phyloP scores from a whole-genome alignment of 2,329 filamentous ascomycete genomes.

The Zasmidium angulare region DNA sequence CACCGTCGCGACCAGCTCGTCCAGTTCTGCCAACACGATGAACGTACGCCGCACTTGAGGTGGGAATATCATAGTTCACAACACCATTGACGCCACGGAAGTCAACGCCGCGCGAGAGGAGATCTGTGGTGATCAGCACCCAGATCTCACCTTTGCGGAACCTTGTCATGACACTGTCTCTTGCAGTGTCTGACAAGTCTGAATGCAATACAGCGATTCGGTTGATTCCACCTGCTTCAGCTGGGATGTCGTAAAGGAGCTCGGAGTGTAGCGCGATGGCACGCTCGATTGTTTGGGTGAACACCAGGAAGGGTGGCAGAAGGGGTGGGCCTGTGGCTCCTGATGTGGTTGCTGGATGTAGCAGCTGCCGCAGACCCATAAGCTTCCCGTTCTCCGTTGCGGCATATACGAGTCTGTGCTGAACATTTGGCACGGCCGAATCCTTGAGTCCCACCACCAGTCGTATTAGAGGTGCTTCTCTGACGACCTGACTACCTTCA shows the following conservation, averaged over 20 bases:
- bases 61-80: slow-evolving; percentile 95
- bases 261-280: slow-evolving; percentile 86
- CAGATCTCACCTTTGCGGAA: slow-evolving; percentile 93
- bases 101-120: slow-evolving; percentile 88
- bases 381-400: slow-evolving; percentile 93
- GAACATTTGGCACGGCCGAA: slow-evolving; percentile 87
- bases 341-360: slow-evolving; percentile 69
- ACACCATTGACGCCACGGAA: slow-evolving; percentile 94
- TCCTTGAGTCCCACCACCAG: slow-evolving; percentile 96
- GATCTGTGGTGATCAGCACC: slow-evolving; percentile 94
- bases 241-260: slow-evolving; percentile 89
- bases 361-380: slow-evolving; percentile 81
- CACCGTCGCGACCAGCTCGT: slow-evolving; percentile 80
- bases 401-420: slow-evolving; percentile 85
- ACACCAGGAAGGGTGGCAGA: slow-evolving; percentile 87
- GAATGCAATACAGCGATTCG: slow-evolving; percentile 90
- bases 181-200: slow-evolving; percentile 71
- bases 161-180: slow-evolving; percentile 78
- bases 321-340: slow-evolving; percentile 57
- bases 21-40: slow-evolving; percentile 92
- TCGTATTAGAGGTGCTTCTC: slow-evolving; percentile 62
- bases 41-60: slow-evolving; percentile 85
- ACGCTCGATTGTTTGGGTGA: slow-evolving; percentile 92
- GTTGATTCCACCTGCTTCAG: slow-evolving; percentile 78
- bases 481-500: not conserved